Conservation (phyloP, 2,329 filamentous ascomycete genomes). For the Fonsecaea multimorphosa region DNA sequence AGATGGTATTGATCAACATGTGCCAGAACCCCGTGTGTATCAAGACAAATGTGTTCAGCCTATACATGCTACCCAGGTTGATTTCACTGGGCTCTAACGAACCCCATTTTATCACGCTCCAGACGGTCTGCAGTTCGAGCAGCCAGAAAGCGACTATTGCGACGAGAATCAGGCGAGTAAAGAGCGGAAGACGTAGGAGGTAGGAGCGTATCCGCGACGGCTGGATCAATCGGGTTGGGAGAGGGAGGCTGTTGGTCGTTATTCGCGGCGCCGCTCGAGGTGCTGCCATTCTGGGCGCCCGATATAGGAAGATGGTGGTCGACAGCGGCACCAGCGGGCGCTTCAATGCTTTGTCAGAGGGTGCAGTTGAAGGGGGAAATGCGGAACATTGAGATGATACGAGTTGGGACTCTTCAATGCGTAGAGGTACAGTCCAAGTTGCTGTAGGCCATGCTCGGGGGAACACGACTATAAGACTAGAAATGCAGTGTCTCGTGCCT, state of each 20-base stretch:
- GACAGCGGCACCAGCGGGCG: neutral
- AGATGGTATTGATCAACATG: conserved; percentile 76
- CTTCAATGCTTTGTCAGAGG: conserved; percentile 13
- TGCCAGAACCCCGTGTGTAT: conserved; percentile 85
- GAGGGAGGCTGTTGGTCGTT: conserved; percentile 29
- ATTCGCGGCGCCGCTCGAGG: conserved; percentile 25
- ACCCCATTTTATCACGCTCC: conserved; percentile 78
- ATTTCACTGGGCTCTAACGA: conserved; percentile 79
- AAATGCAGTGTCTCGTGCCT: conserved; percentile 15
- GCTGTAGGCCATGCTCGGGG: neutral
- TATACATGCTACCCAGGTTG: conserved; percentile 84
- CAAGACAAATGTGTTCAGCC: conserved; percentile 89
- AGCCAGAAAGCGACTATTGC: conserved; percentile 74
- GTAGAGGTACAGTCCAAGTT: neutral
- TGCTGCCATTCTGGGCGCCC: conserved; percentile 23
- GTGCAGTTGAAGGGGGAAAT: neutral
- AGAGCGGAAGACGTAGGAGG: conserved; percentile 81
- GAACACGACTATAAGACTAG: neutral
- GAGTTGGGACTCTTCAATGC: neutral
- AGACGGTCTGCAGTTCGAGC: conserved; percentile 70
- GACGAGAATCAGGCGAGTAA: conserved; percentile 74
- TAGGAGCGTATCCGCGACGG: conserved; percentile 78
- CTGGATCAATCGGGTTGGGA: conserved; percentile 60
- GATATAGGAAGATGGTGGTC: neutral
- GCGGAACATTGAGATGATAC: neutral